Conservation (phyloP, 257 asterid genomes). For the Osmanthus fragrans region DNA sequence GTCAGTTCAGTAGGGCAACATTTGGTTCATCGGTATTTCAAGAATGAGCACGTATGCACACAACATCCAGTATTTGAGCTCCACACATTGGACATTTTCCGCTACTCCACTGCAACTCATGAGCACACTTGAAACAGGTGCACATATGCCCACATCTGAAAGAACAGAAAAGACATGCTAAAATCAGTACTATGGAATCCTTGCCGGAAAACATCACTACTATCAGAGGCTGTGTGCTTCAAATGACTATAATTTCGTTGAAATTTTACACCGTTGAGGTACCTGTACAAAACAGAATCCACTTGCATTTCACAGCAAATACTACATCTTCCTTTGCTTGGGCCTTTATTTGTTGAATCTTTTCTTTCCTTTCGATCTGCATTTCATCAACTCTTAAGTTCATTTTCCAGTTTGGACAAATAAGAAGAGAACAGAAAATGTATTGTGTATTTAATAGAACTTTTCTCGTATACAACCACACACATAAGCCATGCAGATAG, state of each 20-base stretch:
- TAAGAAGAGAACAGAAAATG: too few species aligned
- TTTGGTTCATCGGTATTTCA: conserved; percentile 35
- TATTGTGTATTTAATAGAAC: too few species aligned
- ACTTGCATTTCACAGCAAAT: conserved; percentile 68
- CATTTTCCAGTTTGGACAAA: background rate
- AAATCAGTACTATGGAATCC: background rate
- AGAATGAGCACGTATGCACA: conserved; percentile 46
- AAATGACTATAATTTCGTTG: background rate
- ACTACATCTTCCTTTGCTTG: conserved; percentile 48
- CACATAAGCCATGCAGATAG: background rate
- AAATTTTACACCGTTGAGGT: background rate
- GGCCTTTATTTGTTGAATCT: conserved; percentile 25
- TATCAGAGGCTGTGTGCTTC: background rate
- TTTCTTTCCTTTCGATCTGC: conserved; percentile 47
- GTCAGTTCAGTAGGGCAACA: conserved; percentile 29
- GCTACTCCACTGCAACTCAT: conserved; percentile 64
- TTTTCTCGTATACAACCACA: too few species aligned
- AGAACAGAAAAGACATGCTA: background rate
- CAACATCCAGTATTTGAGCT: conserved; percentile 72
- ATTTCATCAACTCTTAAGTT: background rate
- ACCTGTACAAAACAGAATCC: conserved; percentile 82
- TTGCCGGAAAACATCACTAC: background rate
- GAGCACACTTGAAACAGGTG: conserved; percentile 82
- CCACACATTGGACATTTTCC: conserved; percentile 80
- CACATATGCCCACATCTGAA: conserved; percentile 96